Evolutionary conservation across 1,284 basidiomycete species (phyloP), one percentile per base, ranked within the genome.

Genomic region (Ceratobasidium sp.): DNA sequence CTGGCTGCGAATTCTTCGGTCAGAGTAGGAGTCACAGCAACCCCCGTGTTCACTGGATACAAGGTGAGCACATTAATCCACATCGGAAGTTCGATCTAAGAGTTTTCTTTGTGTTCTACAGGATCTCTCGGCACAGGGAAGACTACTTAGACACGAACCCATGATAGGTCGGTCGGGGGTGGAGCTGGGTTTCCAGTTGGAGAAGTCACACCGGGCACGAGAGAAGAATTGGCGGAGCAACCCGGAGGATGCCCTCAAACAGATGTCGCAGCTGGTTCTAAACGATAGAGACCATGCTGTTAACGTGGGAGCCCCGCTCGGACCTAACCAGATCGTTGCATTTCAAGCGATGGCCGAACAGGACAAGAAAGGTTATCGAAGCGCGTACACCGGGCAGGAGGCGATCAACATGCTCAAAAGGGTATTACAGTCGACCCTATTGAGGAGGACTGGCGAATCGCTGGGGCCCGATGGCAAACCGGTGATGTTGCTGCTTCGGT

Each of bases 111-210:
- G n/a, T 22, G 22, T 36, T 36, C 33, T 19, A 15, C 56, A 62
- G 59, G 59, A 62, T n/a, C 59, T 62, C 17, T 33, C 33, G 7
- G 41, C 33, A 7, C 59, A 62, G 36, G 59, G 59, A n/a, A 14
- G 19, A 11, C 9, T 62, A 9, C 59, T 62, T 2, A 31, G 59
- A 14, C n/a, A 36, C n/a, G 8, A 14, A 7, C 22, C 36, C n/a
- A 62, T 62, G 59, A 62, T 62, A 4, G 59, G 59, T 1, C 33
- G 15, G 17, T 6, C 22, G 9, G 59, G 59, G 27, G 36, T 22
- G 8, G 33, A 41, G 5, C 59, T 62, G n/a, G 29, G 59, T 7
- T 22, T 47, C 36, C 33, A 19, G 14, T 45, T 62, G 59, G 15
- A 41, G 41, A 41, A 17, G 33, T 45, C 27, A n/a, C 15, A 47